Base-by-base conservation (phyloP, 352 stramenopile genomes). In the Pythium sp. region DNA sequence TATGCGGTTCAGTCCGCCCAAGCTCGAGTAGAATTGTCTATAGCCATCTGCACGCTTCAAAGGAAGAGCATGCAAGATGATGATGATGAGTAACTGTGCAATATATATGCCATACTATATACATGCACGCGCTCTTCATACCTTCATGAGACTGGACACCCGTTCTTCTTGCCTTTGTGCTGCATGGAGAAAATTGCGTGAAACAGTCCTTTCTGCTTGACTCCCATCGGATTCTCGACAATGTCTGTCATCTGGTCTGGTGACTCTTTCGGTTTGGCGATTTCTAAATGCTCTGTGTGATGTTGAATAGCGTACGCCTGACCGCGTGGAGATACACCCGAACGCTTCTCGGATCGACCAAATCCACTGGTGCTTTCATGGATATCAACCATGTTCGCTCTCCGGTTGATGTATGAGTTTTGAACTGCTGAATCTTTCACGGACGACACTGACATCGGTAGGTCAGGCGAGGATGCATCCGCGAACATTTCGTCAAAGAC, bases 121-220 rank as follows among this genome's bases (percentile, higher is more conserved):
- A n/a, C 49, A 47, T n/a, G 20, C 30, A 56, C 36, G 24, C 32
- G 51, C 55, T 65, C 28, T 24, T 56, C 9, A n/a, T 58, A 22
- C 15, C 24, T 58, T 71, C 36, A 72, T 3, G 61, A 65, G 20
- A 72, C 54, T 41, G 62, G 67, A 38, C 67, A 72, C 36, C 62
- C 61, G 3, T 58, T n/a, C 18, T 69, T 69, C 30, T 59, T 69
- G 62, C 61, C 34, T 49, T 18, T 55, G 30, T 64, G 60, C 32
- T 68, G 66, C 20, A 64, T 8, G 3, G 51, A 71, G 38, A 71
- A 71, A 51, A 67, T 53, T 3, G 59, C 30, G 20, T 70, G 66
- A 28, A 70, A 61, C 7, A 65, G 57, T 12, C 47, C 24, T n/a
- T 57, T 71, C 24, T 62, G 36, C 32, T 51, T 62, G 30, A 49